Evolutionary conservation across 1,139 yeast species (phyloP).

Genomic region (Tardiomyces digboiensis): DNA sequence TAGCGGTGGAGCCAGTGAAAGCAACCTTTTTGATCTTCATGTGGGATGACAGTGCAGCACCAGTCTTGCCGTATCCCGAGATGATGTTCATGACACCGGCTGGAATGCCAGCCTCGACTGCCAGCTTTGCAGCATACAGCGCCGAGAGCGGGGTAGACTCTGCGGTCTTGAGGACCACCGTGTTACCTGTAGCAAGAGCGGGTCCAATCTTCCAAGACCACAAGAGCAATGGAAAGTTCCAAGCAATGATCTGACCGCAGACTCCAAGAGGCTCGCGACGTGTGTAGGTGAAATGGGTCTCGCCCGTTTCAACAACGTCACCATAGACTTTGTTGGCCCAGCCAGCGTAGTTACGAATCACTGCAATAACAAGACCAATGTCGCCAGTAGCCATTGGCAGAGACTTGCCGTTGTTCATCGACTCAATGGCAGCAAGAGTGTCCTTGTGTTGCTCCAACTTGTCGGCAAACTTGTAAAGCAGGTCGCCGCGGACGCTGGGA

Average conservation of each 20-base stretch:
- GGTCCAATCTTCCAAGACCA: slow-evolving; percentile 84
- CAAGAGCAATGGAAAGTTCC: slow-evolving; percentile 86
- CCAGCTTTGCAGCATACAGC: slow-evolving; percentile 48
- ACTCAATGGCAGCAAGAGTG: slow-evolving; percentile 58
- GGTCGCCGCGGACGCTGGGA: slow-evolving; percentile 46
- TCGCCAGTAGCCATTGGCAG: slow-evolving; percentile 47
- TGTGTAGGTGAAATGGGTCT: slow-evolving; percentile 49
- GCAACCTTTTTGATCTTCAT: slow-evolving; percentile 67
- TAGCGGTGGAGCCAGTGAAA: slow-evolving; percentile 78
- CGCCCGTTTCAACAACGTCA: slow-evolving; percentile 55
- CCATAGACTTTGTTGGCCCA: slow-evolving; percentile 76
- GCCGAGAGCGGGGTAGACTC: slow-evolving; percentile 82
- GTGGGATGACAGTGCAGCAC: slow-evolving; percentile 69
- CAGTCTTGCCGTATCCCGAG: slow-evolving; percentile 70
- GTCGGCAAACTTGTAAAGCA: slow-evolving; percentile 57
- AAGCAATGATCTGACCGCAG: slow-evolving; percentile 76
- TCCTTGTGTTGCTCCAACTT: slow-evolving; percentile 51
- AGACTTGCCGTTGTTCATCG: slow-evolving; percentile 78
- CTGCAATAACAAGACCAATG: slow-evolving; percentile 44
- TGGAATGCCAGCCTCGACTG: slow-evolving; percentile 68
- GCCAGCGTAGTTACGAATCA: slow-evolving; percentile 67
- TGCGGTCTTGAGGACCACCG: slow-evolving; percentile 71
- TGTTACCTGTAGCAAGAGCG: slow-evolving; percentile 74
- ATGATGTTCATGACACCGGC: slow-evolving; percentile 70
- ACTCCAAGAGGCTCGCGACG: slow-evolving; percentile 67